Evolutionary conservation across 23 red algal species (phyloP), one percentile per base, ranked within the genome.

Genomic region (Gracilaria domingensis): DNA sequence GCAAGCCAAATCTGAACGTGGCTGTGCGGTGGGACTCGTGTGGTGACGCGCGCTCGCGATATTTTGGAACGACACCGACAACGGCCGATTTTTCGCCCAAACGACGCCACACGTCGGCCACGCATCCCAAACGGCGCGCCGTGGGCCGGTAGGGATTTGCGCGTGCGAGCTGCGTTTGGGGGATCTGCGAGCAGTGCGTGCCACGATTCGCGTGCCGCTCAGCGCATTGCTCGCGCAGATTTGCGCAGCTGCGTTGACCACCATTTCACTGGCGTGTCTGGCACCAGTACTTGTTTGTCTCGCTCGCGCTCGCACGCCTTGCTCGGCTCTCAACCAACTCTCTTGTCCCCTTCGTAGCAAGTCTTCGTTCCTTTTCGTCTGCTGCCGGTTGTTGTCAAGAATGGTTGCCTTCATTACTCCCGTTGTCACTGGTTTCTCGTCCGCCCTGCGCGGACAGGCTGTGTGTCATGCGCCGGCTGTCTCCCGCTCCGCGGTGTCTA

Each of bases 351-450:
- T 17, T 70, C 30, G 12, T 2, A 5, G 14, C 65, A 4, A 4
- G 1, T 73, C 35, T 29, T 73, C 34, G 23, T 73, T 40, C 4
- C 2, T 42, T 37, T 73, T n/a, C n/a, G n/a, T n/a, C n/a, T n/a
- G n/a, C n/a, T n/a, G 21, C 20, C 18, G 0, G 6, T 55, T 20
- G 9, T 55, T 55, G 51, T 55, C 40, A 77, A 90, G 21, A 5
- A 90, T 81, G 86, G 21, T 38, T 21, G 89, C 89, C 20, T 92
- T 92, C 30, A 64, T 92, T 64, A 34, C 89, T 29, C 87, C 87
- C 21, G 48, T 59, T 28, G 78, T 92, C 80, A 75, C 89, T 49
- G 77, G 59, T 69, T 84, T 92, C 69, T 70, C 89, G 39, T 11
- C 51, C 79, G 42, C 78, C 44, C 32, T 84, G 36, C 62, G 75